Evolutionary conservation across 257 asterid species (phyloP).

Genomic region (Salvia splendens): DNA sequence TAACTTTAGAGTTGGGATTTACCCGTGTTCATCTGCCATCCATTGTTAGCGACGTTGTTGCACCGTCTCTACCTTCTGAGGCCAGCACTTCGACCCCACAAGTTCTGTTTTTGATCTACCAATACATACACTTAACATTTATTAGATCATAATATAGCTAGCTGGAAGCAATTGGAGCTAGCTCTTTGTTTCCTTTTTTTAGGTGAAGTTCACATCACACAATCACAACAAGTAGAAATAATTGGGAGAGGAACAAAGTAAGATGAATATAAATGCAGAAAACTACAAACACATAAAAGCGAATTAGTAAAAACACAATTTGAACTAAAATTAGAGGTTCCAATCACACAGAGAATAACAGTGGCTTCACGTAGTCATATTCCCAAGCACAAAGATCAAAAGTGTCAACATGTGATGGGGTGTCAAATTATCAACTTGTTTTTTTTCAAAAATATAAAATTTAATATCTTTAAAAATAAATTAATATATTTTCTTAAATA

Average conservation of each 20-base stretch:
- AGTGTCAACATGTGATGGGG: slow-evolving; percentile 44
- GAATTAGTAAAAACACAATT: background rate
- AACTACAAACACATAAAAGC: slow-evolving; percentile 3
- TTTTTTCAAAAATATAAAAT: background rate
- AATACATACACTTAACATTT: background rate
- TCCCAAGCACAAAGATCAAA: slow-evolving; percentile 41
- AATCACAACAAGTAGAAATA: background rate
- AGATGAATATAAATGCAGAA: background rate
- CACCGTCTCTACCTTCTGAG: too few species aligned
- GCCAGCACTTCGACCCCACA: too few species aligned
- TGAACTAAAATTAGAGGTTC: slow-evolving; percentile 25
- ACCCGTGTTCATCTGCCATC: too few species aligned
- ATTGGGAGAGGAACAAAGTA: slow-evolving; percentile 4
- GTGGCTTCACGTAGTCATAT: slow-evolving; percentile 43
- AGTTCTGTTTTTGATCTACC: background rate
- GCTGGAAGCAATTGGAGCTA: background rate
- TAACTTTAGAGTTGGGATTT: too few species aligned
- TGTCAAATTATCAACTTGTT: slow-evolving; percentile 26
- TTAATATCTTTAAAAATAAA: slow-evolving; percentile 6
- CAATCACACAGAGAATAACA: slow-evolving; percentile 47
- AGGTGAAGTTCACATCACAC: background rate
- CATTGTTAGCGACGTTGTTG: too few species aligned
- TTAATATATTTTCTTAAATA: background rate
- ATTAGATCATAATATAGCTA: background rate
- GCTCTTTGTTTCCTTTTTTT: background rate